Evolutionary conservation across 176 grass and related monocot species (phyloP), one percentile per base, ranked within the genome.

Genomic region (Panicum miliaceum): DNA sequence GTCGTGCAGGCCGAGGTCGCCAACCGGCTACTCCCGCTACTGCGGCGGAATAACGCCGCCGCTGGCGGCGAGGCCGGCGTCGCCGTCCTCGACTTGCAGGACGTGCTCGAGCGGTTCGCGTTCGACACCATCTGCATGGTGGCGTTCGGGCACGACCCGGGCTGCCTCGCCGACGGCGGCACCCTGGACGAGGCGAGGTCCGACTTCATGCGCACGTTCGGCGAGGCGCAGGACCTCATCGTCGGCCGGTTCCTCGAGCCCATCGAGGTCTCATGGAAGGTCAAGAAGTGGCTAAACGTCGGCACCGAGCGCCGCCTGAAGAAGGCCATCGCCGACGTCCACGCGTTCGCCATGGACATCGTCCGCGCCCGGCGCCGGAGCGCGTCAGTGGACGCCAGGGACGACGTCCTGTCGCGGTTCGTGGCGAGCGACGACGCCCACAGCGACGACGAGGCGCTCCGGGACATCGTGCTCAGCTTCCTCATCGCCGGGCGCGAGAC

Each of bases 121-220:
- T 91, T 94, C 29, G 92, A 94, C 50, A 94, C 73, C 67, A 94
- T 94, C 57, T 94, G 92, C 46, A 68, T 57, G 41, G 92, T 94
- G 8, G 73, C 81, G 43, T 89, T 83, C 76, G 77, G 87, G 22
- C 84, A 94, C 35, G 92, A 94, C 47, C 89, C 90, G 0, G 54
- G 81, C 18, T 92, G 88, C 82, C 91, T 93, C 54, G 53, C 81
- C 10, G 70, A 84, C 23, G 76, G 68, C 5, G 65, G 16, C 5
- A 52, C 27, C 6, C 1, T n/a, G 54, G 75, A 8, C 29, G 58
- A 48, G 60, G 40, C 26, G 0, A 73, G 11, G n/a, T 82, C 77
- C 6, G 47, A 82, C 16, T 85, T 94, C 70, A 85, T 83, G 87
- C 54, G 11, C 53, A 46, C 87, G 18, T 90, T 92, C 80, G 60